These are phyloP conservation scores for Aspergillus udagawae DNA, from an alignment of 2,329 filamentous ascomycete genomes.

Conservation along the genomic window DNA sequence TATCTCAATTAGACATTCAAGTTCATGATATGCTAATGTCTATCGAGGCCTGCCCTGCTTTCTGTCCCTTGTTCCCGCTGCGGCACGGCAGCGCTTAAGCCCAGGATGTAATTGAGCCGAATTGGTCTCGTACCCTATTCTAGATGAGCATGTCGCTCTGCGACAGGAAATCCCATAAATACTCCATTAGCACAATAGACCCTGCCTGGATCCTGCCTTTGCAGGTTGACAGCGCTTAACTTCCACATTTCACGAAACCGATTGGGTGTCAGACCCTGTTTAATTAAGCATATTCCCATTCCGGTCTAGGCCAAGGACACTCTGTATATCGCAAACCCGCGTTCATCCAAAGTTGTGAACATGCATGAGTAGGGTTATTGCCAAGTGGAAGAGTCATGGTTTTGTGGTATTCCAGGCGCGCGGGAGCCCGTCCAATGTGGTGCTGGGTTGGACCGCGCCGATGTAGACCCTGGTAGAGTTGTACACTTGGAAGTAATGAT, in stretches of 20 bases:
- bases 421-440: neutral
- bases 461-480: neutral
- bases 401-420: neutral
- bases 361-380: neutral
- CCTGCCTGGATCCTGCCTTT: neutral
- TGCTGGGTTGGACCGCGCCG: neutral
- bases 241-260: neutral
- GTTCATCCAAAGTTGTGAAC: neutral
- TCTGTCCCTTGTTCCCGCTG: no score
- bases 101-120: neutral
- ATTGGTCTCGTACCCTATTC: neutral
- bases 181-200: neutral
- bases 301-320: no score
- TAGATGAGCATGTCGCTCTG: neutral
- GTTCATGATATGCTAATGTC: no score
- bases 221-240: neutral
- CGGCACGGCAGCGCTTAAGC: neutral
- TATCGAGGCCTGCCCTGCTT: no score
- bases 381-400: neutral
- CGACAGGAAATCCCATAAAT: neutral
- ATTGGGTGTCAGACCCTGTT: neutral
- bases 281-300: no score
- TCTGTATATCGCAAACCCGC: neutral
- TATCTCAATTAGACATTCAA: neutral
- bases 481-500: neutral